Percentiles rank a stretch among this genome's conserved stretches.
Evolutionary conservation across 1,139 yeast species (phyloP).

Genomic region (Pneumocystis wakefieldiae): DNA sequence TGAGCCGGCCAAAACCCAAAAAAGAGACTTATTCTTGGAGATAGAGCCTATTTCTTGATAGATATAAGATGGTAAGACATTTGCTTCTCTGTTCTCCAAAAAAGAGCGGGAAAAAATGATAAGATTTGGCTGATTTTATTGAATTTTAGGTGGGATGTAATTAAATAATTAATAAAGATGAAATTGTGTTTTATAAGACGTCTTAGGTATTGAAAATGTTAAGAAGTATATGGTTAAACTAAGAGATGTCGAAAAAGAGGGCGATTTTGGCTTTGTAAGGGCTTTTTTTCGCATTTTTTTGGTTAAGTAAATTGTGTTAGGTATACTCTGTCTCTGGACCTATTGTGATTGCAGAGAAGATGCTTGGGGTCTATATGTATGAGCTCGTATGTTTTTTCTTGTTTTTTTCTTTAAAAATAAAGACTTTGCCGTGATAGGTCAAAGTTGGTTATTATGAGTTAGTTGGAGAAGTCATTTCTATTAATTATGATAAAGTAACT

Average conservation of each 20-base stretch:
- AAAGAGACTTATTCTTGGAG: background rate
- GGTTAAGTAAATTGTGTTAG: conserved; percentile 2
- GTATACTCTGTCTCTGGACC: conserved; percentile 12
- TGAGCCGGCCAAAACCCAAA: background rate
- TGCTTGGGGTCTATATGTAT: conserved; percentile 99
- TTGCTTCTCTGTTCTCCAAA: background rate
- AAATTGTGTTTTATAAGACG: conserved; percentile 29
- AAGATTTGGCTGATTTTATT: background rate
- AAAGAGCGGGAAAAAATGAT: background rate
- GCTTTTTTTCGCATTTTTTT: conserved; percentile 14
- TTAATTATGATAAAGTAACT: conserved; percentile 90
- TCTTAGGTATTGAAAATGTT: conserved; percentile 95
- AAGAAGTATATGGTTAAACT: conserved; percentile 75
- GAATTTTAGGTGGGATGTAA: background rate
- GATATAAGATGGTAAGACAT: background rate
- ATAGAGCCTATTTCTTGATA: background rate
- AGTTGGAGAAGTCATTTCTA: conserved; percentile 97
- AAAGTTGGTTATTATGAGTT: conserved; percentile 84
- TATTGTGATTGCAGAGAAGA: conserved; percentile 90
- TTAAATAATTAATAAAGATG: background rate
- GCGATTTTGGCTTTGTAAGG: conserved; percentile 49
- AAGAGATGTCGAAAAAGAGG: conserved; percentile 43
- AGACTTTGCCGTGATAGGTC: background rate
- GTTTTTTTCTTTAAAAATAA: background rate
- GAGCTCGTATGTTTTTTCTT: conserved; percentile 37